Evolutionary conservation across 495 filamentous ascomycete species (phyloP).

Genomic region (Penicillium roqueforti): DNA sequence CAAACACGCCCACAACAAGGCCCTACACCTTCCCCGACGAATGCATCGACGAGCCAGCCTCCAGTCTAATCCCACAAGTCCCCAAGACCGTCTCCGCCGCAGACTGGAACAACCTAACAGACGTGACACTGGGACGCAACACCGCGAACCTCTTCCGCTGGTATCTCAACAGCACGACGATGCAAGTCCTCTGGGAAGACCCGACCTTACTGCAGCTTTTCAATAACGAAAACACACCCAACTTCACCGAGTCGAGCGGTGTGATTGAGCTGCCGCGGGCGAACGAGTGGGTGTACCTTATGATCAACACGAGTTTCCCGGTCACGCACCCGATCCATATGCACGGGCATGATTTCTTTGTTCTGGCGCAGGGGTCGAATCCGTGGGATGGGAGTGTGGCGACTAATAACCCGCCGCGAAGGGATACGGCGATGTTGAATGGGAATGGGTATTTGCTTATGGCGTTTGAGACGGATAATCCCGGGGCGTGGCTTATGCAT

Average conservation of each 20-base stretch:
- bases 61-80: constrained; percentile 13
- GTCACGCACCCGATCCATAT: constrained; percentile 25
- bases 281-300: constrained; percentile 56
- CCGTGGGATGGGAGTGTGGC: constrained; percentile 4
- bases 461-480: constrained; percentile 49
- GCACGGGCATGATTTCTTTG: constrained; percentile 27
- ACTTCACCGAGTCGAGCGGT: constrained; percentile 13
- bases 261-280: constrained; percentile 37
- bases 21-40: constrained; percentile 7
- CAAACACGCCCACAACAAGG: constrained; percentile 4
- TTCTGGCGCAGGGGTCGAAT: constrained; percentile 21
- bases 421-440: constrained; percentile 52
- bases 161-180: constrained; percentile 21
- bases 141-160: constrained; percentile 19
- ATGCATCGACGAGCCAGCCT: constrained; percentile 8
- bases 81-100: constrained; percentile 11
- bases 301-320: constrained; percentile 31
- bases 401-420: constrained; percentile 3
- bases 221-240: constrained; percentile 7
- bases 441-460: constrained; percentile 36
- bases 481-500: constrained; percentile 45
- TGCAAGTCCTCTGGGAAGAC: constrained; percentile 23
- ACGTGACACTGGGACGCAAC: constrained; percentile 13
- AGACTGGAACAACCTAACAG: constrained; percentile 10
- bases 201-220: constrained; percentile 20